These are phyloP conservation scores for Usnea hakonensis DNA, from an alignment of 495 filamentous ascomycete species.

Conservation along the genomic window DNA sequence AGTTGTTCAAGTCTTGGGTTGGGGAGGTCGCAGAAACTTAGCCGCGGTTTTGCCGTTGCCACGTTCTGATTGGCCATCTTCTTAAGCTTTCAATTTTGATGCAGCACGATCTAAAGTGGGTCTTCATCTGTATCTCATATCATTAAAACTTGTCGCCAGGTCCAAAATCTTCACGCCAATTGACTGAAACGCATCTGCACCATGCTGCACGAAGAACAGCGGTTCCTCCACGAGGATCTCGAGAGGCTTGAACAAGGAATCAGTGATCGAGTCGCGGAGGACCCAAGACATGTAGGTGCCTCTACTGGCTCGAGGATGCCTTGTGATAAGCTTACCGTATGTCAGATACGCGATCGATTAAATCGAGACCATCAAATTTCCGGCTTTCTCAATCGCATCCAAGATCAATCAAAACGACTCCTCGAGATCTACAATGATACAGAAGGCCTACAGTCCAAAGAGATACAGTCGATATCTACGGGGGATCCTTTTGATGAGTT, in stretches of 20 bases:
- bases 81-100: background rate
- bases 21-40: background rate
- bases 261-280: conserved; percentile 77
- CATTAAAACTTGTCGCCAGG: background rate
- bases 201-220: conserved; percentile 87
- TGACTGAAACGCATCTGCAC: conserved; percentile 14
- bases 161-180: background rate
- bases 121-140: no score
- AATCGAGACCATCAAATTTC: conserved; percentile 85
- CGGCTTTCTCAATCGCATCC: conserved; percentile 77
- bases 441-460: conserved; percentile 59
- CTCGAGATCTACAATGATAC: conserved; percentile 79
- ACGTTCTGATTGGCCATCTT: conserved; percentile 10
- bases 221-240: conserved; percentile 88
- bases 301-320: background rate
- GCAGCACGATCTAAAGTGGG: no score
- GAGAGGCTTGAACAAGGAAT: conserved; percentile 92
- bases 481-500: conserved; percentile 91
- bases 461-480: conserved; percentile 74
- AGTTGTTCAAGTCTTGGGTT: background rate
- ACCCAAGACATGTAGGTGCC: conserved; percentile 72
- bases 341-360: conserved; percentile 73
- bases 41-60: conserved; percentile 2
- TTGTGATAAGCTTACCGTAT: conserved; percentile 26
- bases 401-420: conserved; percentile 72